Percentiles rank a stretch among this genome's conserved stretches.
Conservation (phyloP, 2,329 filamentous ascomycete species). For the Aspergillus costaricaensis region DNA sequence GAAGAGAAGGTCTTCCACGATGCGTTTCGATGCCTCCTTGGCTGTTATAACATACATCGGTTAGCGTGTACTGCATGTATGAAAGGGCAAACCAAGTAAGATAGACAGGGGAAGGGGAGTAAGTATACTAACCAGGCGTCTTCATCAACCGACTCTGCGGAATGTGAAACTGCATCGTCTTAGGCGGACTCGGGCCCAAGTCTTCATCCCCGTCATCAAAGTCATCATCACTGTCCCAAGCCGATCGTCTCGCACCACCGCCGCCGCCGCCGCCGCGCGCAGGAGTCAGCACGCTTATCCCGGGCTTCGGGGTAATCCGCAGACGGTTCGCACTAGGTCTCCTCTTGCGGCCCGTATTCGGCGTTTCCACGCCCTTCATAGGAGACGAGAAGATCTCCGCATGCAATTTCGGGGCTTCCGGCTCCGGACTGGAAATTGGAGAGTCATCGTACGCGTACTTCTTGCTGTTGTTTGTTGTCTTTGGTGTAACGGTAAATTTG, state of each 20-base stretch:
- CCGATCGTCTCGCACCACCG: slow-evolving; percentile 42
- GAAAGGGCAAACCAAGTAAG: background rate
- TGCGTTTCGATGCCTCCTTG: slow-evolving; percentile 52
- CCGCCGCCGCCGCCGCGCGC: slow-evolving; percentile 43
- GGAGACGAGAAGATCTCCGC: slow-evolving; percentile 85
- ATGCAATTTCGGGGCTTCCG: slow-evolving; percentile 77
- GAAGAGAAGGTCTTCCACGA: slow-evolving; percentile 50
- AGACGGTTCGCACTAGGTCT: slow-evolving; percentile 41
- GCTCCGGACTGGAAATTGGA: slow-evolving; percentile 73
- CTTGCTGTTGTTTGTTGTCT: slow-evolving; percentile 26
- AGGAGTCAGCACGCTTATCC: slow-evolving; percentile 83
- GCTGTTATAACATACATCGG: slow-evolving; percentile 32
- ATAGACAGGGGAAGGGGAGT: too few relatives aligned
- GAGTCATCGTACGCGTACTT: slow-evolving; percentile 45
- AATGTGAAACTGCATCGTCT: slow-evolving; percentile 61
- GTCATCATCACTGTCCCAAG: slow-evolving; percentile 74
- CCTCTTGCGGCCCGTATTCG: slow-evolving; percentile 45
- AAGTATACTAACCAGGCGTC: slow-evolving; percentile 45
- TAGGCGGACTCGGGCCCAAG: slow-evolving; percentile 81
- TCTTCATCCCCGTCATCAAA: slow-evolving; percentile 57
- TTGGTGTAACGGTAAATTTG: slow-evolving; percentile 38
- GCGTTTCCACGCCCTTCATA: slow-evolving; percentile 46
- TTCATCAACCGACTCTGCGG: slow-evolving; percentile 52
- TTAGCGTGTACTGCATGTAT: background rate
- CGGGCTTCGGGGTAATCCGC: slow-evolving; percentile 65